Evolutionary conservation across 164 flowering plant species (phyloP).

Genomic region (Umbellularia californica): DNA sequence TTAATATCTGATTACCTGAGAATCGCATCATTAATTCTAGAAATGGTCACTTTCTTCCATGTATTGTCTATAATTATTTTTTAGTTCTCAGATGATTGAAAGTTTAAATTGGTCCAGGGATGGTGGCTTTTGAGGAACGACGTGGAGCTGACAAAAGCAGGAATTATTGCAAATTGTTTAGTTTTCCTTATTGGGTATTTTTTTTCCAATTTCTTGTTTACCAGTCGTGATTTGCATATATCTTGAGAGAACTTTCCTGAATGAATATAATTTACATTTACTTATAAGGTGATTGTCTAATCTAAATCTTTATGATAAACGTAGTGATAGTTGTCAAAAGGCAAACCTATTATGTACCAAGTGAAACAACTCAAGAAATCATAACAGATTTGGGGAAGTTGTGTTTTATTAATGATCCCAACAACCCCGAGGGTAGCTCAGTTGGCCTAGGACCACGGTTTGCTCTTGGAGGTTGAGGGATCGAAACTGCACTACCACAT

Average conservation of each 20-base stretch:
- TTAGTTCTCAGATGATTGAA: background rate
- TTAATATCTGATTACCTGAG: background rate
- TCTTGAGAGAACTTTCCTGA: conserved; percentile 1
- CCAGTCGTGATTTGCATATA: background rate
- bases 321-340: no score
- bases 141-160: conserved; percentile 71
- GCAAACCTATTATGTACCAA: no score
- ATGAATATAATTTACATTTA: background rate
- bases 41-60: conserved; percentile 4
- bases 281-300: background rate
- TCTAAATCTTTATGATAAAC: background rate
- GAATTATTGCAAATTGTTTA: conserved; percentile 63
- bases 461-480: no score
- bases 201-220: background rate
- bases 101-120: conserved; percentile 43
- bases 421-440: no score
- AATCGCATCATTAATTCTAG: background rate
- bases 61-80: background rate
- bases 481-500: no score
- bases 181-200: conserved; percentile 75
- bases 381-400: no score
- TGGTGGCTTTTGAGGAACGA: conserved; percentile 92
- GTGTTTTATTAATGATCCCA: no score
- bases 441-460: no score
- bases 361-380: no score